Conservation (phyloP, 2,329 filamentous ascomycete species). For the Colletotrichum orchidophilum region DNA sequence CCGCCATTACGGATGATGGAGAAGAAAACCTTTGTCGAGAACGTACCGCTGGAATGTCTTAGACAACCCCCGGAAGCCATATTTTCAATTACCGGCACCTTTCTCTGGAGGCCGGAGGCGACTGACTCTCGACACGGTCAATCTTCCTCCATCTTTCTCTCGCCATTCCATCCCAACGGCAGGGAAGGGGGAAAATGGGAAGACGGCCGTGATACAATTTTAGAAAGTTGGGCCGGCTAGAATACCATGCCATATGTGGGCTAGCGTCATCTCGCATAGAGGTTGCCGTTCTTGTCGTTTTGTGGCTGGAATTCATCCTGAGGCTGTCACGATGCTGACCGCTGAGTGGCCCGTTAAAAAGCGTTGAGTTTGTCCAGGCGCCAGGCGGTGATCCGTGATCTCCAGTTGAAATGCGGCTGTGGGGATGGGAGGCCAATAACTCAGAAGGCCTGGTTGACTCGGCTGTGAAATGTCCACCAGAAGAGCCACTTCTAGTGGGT, state of each 20-base stretch:
- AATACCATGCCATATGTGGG: slow-evolving; percentile 17
- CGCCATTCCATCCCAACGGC: slow-evolving; percentile 7
- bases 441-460: slow-evolving; percentile 13
- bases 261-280: slow-evolving; percentile 11
- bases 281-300: slow-evolving; percentile 14
- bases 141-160: slow-evolving; percentile 9
- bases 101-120: background rate
- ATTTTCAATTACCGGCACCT: background rate
- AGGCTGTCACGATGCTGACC: slow-evolving; percentile 17
- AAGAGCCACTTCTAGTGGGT: slow-evolving; percentile 19
- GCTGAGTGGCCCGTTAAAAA: slow-evolving; percentile 16
- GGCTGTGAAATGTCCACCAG: slow-evolving; percentile 13
- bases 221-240: slow-evolving; percentile 12
- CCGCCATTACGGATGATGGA: slow-evolving; percentile 3
- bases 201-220: slow-evolving; percentile 16
- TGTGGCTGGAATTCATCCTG: slow-evolving; percentile 27
- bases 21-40: slow-evolving; percentile 22
- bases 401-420: slow-evolving; percentile 18
- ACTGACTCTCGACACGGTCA: background rate
- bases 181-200: slow-evolving; percentile 6
- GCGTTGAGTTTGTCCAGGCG: slow-evolving; percentile 14
- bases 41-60: slow-evolving; percentile 6
- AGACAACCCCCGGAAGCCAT: background rate
- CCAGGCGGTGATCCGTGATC: slow-evolving; percentile 28
- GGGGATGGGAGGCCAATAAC: slow-evolving; percentile 15